Evolutionary conservation across 371 early-diverging fungal genomes (phyloP), one percentile per base, ranked within the genome.

Genomic region (Syncephalis plumigaleata): DNA sequence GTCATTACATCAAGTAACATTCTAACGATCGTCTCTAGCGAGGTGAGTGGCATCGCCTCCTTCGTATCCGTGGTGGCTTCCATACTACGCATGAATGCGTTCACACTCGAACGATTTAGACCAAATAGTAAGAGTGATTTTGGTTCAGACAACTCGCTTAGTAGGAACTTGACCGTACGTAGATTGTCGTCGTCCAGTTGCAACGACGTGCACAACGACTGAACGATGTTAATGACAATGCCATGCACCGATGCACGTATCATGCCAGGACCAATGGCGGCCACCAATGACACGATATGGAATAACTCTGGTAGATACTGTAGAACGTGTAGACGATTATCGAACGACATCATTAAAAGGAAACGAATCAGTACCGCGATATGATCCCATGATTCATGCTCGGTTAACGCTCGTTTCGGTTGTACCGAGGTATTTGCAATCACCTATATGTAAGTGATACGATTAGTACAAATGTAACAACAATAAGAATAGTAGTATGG

Each of bases 211-310:
- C 83, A 84, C 37, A 92, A 54, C 0, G 86, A 79, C 54, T 92
- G 95, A 13, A 92, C 77, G 15, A 87, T 70, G 51, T 94, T 91
- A 50, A 90, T 72, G 3, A 90, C 79, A 31, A 90, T 72, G 2
- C 91, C 92, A 56, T 91, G 92, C 5, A 92, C 74, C n/a, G 91
- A 81, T 0, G 85, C 70, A 1, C 91, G 77, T 43, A 91, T 78
- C 18, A 84, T 59, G 1, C 88, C 81, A 0, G 87, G 75, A 0
- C 92, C 95, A 1, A 84, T 69, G 31, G 87, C 91, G 1, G 84
- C 78, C 22, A 91, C 61, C 42, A 91, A 61, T 3, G 84, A 76
- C 0, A 88, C 73, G 42, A 87, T 69, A 51, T 90, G 84, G 49
- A 85, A 84, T 7, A 92, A 62, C 53, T 94, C 92, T 3, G 92